These are phyloP conservation scores for Saccharomycopsis sp. DNA, from an alignment of 805 yeast species.

Conservation along the genomic window DNA sequence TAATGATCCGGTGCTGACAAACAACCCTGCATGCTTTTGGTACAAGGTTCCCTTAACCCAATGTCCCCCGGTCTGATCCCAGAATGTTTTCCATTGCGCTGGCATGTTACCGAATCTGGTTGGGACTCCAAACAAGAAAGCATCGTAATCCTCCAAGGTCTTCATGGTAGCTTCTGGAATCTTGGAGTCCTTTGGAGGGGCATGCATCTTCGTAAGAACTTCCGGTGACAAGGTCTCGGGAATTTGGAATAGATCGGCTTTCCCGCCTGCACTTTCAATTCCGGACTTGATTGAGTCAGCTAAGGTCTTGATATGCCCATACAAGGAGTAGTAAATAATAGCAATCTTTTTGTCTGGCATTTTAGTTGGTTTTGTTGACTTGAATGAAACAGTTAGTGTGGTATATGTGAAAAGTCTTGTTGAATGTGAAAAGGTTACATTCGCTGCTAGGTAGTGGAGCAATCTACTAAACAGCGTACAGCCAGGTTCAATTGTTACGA, in stretches of 20 bases:
- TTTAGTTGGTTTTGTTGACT: background rate
- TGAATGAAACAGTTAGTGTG: background rate
- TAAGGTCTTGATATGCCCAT: slow-evolving; percentile 66
- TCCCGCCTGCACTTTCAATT: slow-evolving; percentile 60
- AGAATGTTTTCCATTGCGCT: slow-evolving; percentile 67
- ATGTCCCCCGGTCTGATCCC: slow-evolving; percentile 70
- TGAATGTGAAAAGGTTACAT: too few species aligned
- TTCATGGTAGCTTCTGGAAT: slow-evolving; percentile 52
- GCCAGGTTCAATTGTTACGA: too few species aligned
- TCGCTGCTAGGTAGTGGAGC: too few species aligned
- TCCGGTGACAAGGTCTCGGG: slow-evolving; percentile 69
- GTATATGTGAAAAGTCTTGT: too few species aligned
- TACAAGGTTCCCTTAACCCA: slow-evolving; percentile 66
- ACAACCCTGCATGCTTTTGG: slow-evolving; percentile 71
- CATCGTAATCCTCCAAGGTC: slow-evolving; percentile 58
- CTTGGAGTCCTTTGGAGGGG: slow-evolving; percentile 50
- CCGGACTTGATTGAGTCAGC: slow-evolving; percentile 69
- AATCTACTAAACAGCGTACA: too few species aligned
- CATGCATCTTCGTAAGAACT: slow-evolving; percentile 55
- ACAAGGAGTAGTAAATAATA: slow-evolving; percentile 72
- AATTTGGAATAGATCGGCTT: slow-evolving; percentile 69
- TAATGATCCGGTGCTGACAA: slow-evolving; percentile 62
- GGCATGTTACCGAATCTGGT: slow-evolving; percentile 74
- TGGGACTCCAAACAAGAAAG: slow-evolving; percentile 71
- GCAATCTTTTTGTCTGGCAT: slow-evolving; percentile 43